phyloP scores from a whole-genome alignment of 1,139 yeast genomes.

The Geotrichum candidum region DNA sequence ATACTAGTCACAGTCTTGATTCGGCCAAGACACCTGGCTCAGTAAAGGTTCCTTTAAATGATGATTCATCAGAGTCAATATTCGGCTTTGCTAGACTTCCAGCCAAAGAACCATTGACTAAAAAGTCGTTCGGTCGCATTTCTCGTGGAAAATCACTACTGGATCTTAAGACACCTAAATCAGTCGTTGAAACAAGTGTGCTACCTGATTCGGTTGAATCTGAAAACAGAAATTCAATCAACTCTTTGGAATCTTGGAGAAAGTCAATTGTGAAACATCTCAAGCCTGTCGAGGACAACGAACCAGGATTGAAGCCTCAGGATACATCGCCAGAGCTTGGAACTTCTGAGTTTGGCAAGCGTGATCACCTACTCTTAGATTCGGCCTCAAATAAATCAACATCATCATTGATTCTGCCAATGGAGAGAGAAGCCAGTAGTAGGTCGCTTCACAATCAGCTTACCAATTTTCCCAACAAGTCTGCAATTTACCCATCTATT shows the following conservation, averaged over 20 bases:
- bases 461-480: background rate
- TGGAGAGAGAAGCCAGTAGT: background rate
- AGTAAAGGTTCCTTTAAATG: slow-evolving; percentile 24
- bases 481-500: background rate
- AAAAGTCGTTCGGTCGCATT: slow-evolving; percentile 30
- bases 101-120: slow-evolving; percentile 41
- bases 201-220: slow-evolving; percentile 7
- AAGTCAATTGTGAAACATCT: slow-evolving; percentile 1
- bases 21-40: slow-evolving; percentile 18
- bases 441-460: background rate
- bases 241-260: slow-evolving; percentile 7
- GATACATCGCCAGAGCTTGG: background rate
- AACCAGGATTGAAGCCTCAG: background rate
- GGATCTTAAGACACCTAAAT: slow-evolving; percentile 15
- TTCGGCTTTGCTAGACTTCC: slow-evolving; percentile 44
- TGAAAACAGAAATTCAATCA: slow-evolving; percentile 6
- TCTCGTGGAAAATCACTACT: slow-evolving; percentile 16
- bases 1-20: background rate
- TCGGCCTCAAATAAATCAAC: background rate
- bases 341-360: background rate
- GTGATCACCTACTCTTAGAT: background rate
- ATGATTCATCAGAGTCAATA: slow-evolving; percentile 20
- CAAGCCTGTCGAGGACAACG: background rate
- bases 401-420: background rate
- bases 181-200: background rate